A percentile compares a stretch with the other conserved stretches of the same genome.
Conservation (phyloP, 2,329 filamentous ascomycete species). For the Colletotrichum tropicale region DNA sequence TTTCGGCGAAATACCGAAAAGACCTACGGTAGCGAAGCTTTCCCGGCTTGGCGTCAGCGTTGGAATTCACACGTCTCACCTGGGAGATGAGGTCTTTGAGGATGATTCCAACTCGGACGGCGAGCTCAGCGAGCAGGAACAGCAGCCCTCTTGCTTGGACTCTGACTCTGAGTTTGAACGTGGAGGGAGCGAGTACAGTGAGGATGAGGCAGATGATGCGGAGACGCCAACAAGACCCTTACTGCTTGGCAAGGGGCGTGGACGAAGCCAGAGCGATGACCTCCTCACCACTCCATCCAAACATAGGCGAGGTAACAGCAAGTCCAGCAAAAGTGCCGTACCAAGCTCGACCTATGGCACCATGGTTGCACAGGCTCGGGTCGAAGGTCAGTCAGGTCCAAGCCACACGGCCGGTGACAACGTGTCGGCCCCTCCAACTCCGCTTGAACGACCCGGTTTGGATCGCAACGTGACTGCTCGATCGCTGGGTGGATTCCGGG, state of each 20-base stretch:
- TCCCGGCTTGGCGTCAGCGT: slow-evolving; percentile 68
- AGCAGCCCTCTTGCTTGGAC: slow-evolving; percentile 28
- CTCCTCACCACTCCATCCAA: slow-evolving; percentile 1
- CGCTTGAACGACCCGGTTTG: slow-evolving; percentile 5
- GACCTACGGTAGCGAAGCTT: slow-evolving; percentile 57
- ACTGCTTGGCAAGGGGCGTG: slow-evolving; percentile 20
- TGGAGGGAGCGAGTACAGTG: slow-evolving; percentile 34
- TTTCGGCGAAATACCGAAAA: slow-evolving; percentile 65
- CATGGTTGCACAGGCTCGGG: slow-evolving; percentile 16
- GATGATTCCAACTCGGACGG: slow-evolving; percentile 34
- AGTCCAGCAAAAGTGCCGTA: slow-evolving; percentile 1
- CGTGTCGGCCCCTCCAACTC: slow-evolving; percentile 12
- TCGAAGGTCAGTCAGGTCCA: slow-evolving; percentile 8
- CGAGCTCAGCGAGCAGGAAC: slow-evolving; percentile 45
- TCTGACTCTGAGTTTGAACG: slow-evolving; percentile 36
- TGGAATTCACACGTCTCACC: slow-evolving; percentile 76
- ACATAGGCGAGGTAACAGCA: slow-evolving; percentile 12
- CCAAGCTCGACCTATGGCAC: slow-evolving; percentile 28
- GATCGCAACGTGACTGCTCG: slow-evolving; percentile 15
- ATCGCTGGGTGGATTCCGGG: slow-evolving; percentile 7
- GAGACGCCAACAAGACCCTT: slow-evolving; percentile 15
- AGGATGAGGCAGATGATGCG: slow-evolving; percentile 24
- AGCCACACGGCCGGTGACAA: slow-evolving; percentile 5
- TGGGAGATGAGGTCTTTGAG: slow-evolving; percentile 66
- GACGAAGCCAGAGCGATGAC: slow-evolving; percentile 20